Evolutionary conservation across 768 basidiomycete genomes (phyloP).

Genomic region (Asterophora lycoperdoides): DNA sequence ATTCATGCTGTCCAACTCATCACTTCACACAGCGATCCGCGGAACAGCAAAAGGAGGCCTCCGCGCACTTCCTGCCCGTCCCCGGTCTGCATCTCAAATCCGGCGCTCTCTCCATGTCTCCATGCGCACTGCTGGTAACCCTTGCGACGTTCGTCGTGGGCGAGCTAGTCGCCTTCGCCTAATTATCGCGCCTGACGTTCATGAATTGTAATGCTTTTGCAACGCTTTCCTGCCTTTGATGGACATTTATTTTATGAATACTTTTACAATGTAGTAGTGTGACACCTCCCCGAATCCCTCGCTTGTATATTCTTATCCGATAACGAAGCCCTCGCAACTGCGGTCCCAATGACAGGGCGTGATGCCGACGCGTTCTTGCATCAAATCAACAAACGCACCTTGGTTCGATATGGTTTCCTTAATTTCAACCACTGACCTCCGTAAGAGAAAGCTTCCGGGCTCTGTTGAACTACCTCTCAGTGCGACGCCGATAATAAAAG

Average conservation of each 20-base stretch:
- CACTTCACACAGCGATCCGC: conserved; percentile 46
- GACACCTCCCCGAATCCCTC: too few species aligned
- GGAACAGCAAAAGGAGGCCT: conserved; percentile 28
- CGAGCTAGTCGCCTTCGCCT: not conserved
- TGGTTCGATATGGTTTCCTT: too few species aligned
- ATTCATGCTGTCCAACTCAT: not conserved
- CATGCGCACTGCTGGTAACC: conserved; percentile 19
- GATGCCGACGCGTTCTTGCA: too few species aligned
- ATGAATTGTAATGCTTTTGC: not conserved
- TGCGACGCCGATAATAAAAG: too few species aligned
- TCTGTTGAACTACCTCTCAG: too few species aligned
- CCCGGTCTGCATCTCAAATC: conserved; percentile 40
- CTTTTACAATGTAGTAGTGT: too few species aligned
- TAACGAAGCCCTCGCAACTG: too few species aligned
- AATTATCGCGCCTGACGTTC: not conserved
- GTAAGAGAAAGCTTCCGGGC: too few species aligned
- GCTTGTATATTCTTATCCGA: too few species aligned
- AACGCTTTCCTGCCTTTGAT: not conserved
- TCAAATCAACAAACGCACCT: too few species aligned
- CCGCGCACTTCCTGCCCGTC: conserved; percentile 53
- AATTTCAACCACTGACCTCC: too few species aligned
- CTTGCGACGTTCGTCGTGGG: conserved; percentile 13
- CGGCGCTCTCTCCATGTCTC: conserved; percentile 26
- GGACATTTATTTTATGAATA: not conserved
- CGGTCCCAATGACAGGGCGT: too few species aligned